phyloP scores from a whole-genome alignment of 345 rosid genomes.

The Eucalyptus dawsonii region DNA sequence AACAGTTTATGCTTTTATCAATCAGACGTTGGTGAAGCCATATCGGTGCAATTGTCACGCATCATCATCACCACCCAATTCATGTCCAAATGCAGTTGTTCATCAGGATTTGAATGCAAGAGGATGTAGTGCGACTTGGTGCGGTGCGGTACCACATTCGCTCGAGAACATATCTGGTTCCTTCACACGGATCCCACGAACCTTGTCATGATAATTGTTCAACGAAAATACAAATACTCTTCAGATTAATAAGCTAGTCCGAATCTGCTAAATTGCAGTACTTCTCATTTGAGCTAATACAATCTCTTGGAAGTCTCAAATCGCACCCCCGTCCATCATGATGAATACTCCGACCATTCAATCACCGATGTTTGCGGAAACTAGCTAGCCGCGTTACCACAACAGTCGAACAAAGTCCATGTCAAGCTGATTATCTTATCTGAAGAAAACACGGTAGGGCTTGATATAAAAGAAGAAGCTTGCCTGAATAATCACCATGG shows the following conservation, averaged over 20 bases:
- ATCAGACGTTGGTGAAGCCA: neutral
- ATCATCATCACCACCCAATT: neutral
- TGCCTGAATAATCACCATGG: conserved; percentile 9
- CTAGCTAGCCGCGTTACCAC: neutral
- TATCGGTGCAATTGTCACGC: neutral
- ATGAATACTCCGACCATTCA: neutral
- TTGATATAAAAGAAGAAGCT: neutral
- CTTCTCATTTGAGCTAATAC: neutral
- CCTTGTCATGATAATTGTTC: neutral
- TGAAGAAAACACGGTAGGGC: neutral
- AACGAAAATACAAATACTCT: neutral
- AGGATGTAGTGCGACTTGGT: neutral
- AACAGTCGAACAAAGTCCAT: neutral
- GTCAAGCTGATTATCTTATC: neutral
- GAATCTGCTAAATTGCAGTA: neutral
- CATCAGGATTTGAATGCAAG: neutral
- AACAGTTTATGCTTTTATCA: neutral
- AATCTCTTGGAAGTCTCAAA: neutral
- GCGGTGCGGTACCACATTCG: neutral
- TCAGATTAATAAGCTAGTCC: neutral
- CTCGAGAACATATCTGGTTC: neutral
- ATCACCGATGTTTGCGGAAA: neutral
- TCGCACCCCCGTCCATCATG: neutral
- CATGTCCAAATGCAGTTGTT: neutral
- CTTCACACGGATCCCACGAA: neutral